Base-by-base conservation (phyloP, 192 early-diverging fungal genomes). In the Geosiphon pyriformis region DNA sequence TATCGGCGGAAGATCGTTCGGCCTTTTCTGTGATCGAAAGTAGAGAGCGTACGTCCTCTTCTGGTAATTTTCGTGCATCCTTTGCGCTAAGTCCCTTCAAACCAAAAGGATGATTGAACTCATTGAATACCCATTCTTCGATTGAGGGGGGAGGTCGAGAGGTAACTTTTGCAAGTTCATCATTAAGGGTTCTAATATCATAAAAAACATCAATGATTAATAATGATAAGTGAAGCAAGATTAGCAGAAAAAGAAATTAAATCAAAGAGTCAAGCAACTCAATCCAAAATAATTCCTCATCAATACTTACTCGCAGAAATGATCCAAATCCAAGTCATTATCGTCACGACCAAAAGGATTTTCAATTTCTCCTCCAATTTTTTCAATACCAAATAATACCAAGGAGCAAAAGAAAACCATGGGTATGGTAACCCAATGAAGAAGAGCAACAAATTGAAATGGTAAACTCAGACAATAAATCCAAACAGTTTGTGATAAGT, bases 331-430 rank as follows among this genome's bases (percentile, higher is more conserved):
- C 71, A 87, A 61, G 60, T 91, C 92, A 70, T 94, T 91, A 26
- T 76, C 76, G 56, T 93, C 90, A 67, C 83, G 80, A 33, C 90
- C 90, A 72, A 95, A 95, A 10, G 94, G 94, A 71, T 95, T 94
- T 78, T 98, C 94, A 59, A 98, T 94, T 76, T 94, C 90, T 18
- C 81, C 80, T 29, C 90, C 93, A 61, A 95, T 94, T 10, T 76
- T 75, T 57, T 93, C 86, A 57, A 97, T 90, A 68, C 95, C 95
- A 20, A 94, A 73, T 68, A 94, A 77, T 56, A 82, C 85, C 61
- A 93, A 92, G 0, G 87, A 71, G 1, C 85, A 77, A 8, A 95
- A 73, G 52, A 85, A 76, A 56, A 85, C 79, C 12, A 92, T 67
- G 4, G 87, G 78, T 48, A 94, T 86, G 53, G 90, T 87, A 31